Conservation (phyloP, 139 green algal species). For the Closterium sp. region DNA sequence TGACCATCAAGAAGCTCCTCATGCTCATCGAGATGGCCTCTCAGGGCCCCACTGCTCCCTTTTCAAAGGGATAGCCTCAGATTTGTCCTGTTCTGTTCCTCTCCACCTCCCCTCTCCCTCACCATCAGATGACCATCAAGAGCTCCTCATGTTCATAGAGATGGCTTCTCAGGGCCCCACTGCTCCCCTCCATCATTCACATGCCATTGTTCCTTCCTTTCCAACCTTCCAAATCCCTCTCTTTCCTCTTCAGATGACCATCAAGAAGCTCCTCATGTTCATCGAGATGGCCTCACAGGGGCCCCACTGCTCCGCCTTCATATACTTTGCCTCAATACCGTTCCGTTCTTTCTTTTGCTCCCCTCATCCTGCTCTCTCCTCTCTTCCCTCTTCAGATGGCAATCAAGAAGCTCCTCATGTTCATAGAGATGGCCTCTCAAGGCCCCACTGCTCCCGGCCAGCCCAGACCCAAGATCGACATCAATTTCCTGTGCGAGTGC, state of each 20-base stretch:
- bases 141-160: conserved; percentile 93
- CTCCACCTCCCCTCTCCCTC: conserved; percentile 24
- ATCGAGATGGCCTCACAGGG: no score
- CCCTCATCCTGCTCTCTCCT: neutral
- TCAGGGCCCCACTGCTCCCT: conserved; percentile 20
- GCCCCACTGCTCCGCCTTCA: no score
- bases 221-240: neutral
- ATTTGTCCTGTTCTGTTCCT: conserved; percentile 17
- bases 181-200: neutral
- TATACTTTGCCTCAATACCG: no score
- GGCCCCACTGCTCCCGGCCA: neutral
- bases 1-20: neutral
- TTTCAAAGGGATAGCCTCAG: conserved; percentile 11
- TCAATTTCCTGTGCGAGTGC: conserved; percentile 2
- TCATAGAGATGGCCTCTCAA: neutral
- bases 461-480: conserved; percentile 14
- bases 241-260: no score
- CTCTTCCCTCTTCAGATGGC: neutral
- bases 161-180: conserved; percentile 68
- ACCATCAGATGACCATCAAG: conserved; percentile 83
- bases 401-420: neutral
- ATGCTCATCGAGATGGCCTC: neutral
- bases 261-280: no score
- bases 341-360: no score
- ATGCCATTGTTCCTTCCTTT: neutral